Percentiles rank a stretch among this genome's conserved stretches.
Evolutionary conservation across 306 rosid genomes (phyloP).

Genomic region (Nissolia schottii): DNA sequence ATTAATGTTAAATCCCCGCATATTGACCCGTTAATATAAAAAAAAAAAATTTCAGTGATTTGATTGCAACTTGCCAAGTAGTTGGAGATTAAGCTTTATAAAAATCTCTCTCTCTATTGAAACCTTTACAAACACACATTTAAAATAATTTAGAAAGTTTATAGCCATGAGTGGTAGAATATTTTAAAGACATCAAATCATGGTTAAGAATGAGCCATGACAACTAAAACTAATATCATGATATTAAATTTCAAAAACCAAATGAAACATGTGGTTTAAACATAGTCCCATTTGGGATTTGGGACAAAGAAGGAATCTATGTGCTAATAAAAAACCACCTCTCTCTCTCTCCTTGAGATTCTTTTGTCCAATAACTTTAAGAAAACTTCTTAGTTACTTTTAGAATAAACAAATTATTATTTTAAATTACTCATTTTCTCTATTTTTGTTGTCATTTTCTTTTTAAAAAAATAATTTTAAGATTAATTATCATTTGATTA

Average conservation of each 20-base stretch:
- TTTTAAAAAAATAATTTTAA: too few species aligned
- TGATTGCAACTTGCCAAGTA: background rate
- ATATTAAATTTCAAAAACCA: slow-evolving; percentile 13
- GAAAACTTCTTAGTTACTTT: too few species aligned
- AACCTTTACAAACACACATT: background rate
- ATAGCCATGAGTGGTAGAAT: slow-evolving; percentile 19
- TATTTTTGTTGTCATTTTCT: too few species aligned
- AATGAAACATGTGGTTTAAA: slow-evolving; percentile 35
- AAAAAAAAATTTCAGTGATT: too few species aligned
- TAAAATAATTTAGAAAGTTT: background rate
- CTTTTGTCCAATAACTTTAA: slow-evolving; percentile 34
- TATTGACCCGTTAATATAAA: background rate
- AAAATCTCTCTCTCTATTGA: background rate
- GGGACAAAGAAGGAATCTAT: slow-evolving; percentile 19
- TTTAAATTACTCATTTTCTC: too few species aligned
- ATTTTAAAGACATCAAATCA: slow-evolving; percentile 17
- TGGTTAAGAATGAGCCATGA: slow-evolving; percentile 39
- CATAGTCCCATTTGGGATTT: background rate
- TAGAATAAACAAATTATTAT: too few species aligned
- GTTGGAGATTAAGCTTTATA: background rate
- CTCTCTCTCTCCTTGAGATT: slow-evolving; percentile 7
- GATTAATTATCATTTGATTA: too few species aligned
- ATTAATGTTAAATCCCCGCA: too few species aligned
- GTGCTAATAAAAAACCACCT: slow-evolving; percentile 4
- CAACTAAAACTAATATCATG: slow-evolving; percentile 4